These are phyloP conservation scores for Spizellomyces punctatus DNA, from an alignment of 192 early-diverging fungal genomes.

Conservation along the genomic window DNA sequence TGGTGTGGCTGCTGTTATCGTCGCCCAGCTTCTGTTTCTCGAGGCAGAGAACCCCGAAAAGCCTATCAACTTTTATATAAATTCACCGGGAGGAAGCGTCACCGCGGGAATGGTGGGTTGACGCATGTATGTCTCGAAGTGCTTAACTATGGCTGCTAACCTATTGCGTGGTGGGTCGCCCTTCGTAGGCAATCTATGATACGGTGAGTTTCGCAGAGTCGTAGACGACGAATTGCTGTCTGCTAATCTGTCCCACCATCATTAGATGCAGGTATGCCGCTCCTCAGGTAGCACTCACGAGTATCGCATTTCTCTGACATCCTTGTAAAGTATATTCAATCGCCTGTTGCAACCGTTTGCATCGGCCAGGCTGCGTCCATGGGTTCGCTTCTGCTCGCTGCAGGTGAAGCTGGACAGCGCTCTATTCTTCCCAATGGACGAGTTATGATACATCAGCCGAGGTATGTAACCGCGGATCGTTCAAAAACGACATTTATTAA, in stretches of 20 bases:
- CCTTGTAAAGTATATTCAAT: constrained; percentile 80
- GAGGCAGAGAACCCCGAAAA: constrained; percentile 95
- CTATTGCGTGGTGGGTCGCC: background rate
- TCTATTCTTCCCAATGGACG: constrained; percentile 86
- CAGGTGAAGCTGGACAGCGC: constrained; percentile 86
- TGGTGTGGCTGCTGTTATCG: constrained; percentile 78
- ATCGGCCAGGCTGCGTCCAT: constrained; percentile 98
- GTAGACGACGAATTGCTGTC: too few relatives aligned
- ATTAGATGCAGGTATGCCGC: constrained; percentile 8
- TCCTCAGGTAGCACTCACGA: background rate
- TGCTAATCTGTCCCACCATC: background rate
- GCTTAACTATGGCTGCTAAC: background rate
- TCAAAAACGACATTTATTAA: background rate
- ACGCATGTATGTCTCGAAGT: background rate
- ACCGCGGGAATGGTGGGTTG: constrained; percentile 79
- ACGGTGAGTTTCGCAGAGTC: constrained; percentile 53
- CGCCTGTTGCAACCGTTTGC: constrained; percentile 91
- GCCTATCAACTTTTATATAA: constrained; percentile 94
- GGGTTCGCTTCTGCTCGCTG: constrained; percentile 91
- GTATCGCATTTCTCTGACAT: too few relatives aligned
- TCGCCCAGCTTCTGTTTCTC: constrained; percentile 92
- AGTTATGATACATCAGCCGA: constrained; percentile 98
- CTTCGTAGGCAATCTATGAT: constrained; percentile 73
- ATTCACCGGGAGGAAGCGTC: constrained; percentile 95
- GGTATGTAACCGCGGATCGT: constrained; percentile 5